These are phyloP conservation scores for Grosmannia clavigera DNA, from an alignment of 2,329 filamentous ascomycete genomes.

Conservation along the genomic window DNA sequence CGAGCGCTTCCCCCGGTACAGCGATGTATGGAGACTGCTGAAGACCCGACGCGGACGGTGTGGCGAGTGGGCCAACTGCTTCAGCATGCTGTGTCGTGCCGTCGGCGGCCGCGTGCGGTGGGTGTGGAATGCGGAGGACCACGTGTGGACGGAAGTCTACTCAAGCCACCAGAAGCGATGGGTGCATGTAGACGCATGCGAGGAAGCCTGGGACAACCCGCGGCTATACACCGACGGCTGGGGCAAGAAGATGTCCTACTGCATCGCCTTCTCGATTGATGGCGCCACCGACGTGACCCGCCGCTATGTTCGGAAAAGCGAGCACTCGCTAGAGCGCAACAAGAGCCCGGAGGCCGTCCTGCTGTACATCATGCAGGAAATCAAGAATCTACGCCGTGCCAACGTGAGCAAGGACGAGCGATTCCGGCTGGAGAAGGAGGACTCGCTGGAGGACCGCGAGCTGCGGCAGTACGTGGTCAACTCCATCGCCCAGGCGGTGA, in stretches of 20 bases:
- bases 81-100: slow-evolving; percentile 93
- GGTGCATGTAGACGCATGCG: slow-evolving; percentile 94
- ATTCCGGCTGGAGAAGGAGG: slow-evolving; percentile 70
- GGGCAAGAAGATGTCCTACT: slow-evolving; percentile 95
- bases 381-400: slow-evolving; percentile 68
- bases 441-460: slow-evolving; percentile 62
- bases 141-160: slow-evolving; percentile 97
- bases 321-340: slow-evolving; percentile 61
- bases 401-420: slow-evolving; percentile 80
- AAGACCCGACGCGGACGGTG: slow-evolving; percentile 77
- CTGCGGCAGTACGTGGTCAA: slow-evolving; percentile 62
- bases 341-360: slow-evolving; percentile 81
- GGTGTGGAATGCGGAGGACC: slow-evolving; percentile 97
- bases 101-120: slow-evolving; percentile 84
- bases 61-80: slow-evolving; percentile 97
- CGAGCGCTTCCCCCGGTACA: slow-evolving; percentile 83
- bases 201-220: slow-evolving; percentile 91
- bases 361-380: slow-evolving; percentile 83
- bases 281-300: slow-evolving; percentile 57
- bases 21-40: slow-evolving; percentile 84
- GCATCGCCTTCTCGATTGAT: slow-evolving; percentile 90
- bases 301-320: slow-evolving; percentile 58
- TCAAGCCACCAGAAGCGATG: slow-evolving; percentile 86
- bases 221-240: slow-evolving; percentile 87
- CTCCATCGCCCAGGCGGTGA: slow-evolving; percentile 61